Evolutionary conservation across 1,284 basidiomycete species (phyloP), one percentile per base, ranked within the genome.

Genomic region (Trametes versicolor): DNA sequence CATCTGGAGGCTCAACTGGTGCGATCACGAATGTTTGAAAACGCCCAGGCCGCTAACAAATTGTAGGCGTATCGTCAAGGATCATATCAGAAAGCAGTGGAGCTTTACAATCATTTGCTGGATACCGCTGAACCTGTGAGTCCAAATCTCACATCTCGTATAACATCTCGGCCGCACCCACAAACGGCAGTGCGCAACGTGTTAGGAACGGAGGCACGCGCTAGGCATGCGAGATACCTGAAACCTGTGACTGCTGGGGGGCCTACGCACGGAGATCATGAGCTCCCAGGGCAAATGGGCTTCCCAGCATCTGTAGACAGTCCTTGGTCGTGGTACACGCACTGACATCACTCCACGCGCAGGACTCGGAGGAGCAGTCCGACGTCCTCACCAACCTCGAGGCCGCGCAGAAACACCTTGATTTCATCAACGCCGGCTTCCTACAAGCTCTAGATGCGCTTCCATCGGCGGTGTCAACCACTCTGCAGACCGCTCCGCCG

Each of bases 1-100:
- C 93, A 96, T 78, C 82, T 97, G 15, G 90, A 94, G 74, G 95
- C 94, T 29, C 95, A 97, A 75, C 79, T 96, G 76, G 94, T 94
- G 75, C 72, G 89, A 82, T 19, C 45, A 52, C 47, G 47, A 41
- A 50, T 51, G 36, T 41, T 29, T 15, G 50, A 10, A 12, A 7
- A 25, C 9, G 10, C 23, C 6, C n/a, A 13, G 27, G 36, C 2
- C 29, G 4, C 55, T 57, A 21, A 58, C 19, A 8, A 4, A 25
- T 41, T 9, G 19, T 4, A 73, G 72, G 68, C 72, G 4, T 96
- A 96, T 79, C 87, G 95, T 57, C 83, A 90, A 72, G 92, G 92
- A 32, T 82, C 85, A 19, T 96, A 94, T 76, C 82, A 91, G 67
- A 76, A 79, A 13, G 90, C 93, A 12, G 86, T 90, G 67, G 87